Evolutionary conservation across 148 eudicot species (phyloP).

Genomic region (Persicaria maculosa): DNA sequence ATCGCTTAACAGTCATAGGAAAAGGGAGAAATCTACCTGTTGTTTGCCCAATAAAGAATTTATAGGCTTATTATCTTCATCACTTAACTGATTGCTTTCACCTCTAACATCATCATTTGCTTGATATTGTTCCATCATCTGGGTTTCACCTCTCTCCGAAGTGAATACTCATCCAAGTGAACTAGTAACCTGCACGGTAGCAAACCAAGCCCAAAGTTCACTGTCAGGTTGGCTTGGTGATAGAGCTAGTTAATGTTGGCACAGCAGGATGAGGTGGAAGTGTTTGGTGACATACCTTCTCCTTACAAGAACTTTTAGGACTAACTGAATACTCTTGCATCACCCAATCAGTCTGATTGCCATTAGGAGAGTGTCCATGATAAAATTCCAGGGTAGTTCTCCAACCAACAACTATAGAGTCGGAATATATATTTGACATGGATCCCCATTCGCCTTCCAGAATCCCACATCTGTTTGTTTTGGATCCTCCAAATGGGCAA

Average conservation of each 20-base stretch:
- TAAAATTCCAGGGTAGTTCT: constrained; percentile 48
- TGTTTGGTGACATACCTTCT: constrained; percentile 27
- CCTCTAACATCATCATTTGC: constrained; percentile 6
- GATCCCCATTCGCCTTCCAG: constrained; percentile 45
- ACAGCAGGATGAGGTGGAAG: constrained; percentile 1
- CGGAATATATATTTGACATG: constrained; percentile 30
- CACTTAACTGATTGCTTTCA: neutral
- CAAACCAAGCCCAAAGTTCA: constrained; percentile 38
- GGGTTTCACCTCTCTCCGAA: constrained; percentile 19
- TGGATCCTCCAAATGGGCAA: constrained; percentile 17
- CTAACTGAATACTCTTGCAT: constrained; percentile 54
- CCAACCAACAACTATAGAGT: constrained; percentile 43
- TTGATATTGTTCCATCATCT: constrained; percentile 11
- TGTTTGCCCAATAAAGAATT: constrained; percentile 15
- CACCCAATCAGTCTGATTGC: constrained; percentile 40
- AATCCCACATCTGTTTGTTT: constrained; percentile 30
- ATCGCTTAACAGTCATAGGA: neutral
- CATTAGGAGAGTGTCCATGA: constrained; percentile 31
- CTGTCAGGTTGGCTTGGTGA: constrained; percentile 26
- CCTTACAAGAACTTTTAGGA: constrained; percentile 14
- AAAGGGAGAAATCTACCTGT: constrained; percentile 21
- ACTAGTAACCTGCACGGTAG: constrained; percentile 36
- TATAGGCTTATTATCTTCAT: constrained; percentile 11
- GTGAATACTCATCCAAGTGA: constrained; percentile 41
- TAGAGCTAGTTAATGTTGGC: constrained; percentile 10